phyloP scores from a whole-genome alignment of 768 basidiomycete species.

The Auricularia cornea region DNA sequence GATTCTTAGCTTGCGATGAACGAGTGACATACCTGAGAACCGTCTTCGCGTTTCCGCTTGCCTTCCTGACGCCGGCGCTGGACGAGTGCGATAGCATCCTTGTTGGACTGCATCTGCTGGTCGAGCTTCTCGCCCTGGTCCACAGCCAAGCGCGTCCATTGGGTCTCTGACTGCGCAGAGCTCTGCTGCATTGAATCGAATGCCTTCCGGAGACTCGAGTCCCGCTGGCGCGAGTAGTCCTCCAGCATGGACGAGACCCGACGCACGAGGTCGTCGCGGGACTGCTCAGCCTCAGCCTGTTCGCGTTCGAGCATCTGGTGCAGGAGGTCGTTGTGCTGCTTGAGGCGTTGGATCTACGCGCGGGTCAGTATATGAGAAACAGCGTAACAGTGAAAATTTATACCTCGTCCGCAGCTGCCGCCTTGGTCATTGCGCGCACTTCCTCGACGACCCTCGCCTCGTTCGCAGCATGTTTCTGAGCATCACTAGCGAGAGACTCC shows the following conservation, averaged over 20 bases:
- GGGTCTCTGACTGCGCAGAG: constrained; percentile 48
- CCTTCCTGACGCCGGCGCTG: constrained; percentile 41
- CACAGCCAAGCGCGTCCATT: constrained; percentile 38
- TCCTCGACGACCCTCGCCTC: constrained; percentile 47
- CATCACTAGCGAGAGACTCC: constrained; percentile 51
- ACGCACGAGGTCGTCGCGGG: constrained; percentile 66
- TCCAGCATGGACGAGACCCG: constrained; percentile 65
- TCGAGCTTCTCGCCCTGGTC: constrained; percentile 42
- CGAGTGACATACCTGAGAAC: constrained; percentile 41
- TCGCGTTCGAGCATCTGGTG: constrained; percentile 56
- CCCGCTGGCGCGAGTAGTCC: constrained; percentile 60
- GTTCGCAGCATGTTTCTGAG: constrained; percentile 44
- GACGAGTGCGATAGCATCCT: constrained; percentile 32
- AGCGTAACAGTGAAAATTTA: too few species aligned
- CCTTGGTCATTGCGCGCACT: constrained; percentile 39
- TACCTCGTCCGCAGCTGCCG: constrained; percentile 1
- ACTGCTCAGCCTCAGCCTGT: constrained; percentile 52
- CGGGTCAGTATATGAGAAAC: too few species aligned
- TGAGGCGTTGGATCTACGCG: constrained; percentile 47
- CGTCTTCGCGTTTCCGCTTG: constrained; percentile 48
- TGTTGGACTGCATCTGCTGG: constrained; percentile 32
- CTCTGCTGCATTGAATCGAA: constrained; percentile 44
- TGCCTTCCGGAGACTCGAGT: constrained; percentile 53
- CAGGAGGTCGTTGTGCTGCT: constrained; percentile 63
- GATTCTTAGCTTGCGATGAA: constrained; percentile 9